Base-by-base conservation (phyloP, 169 alveolate genomes). In the Besnoitia besnoiti region DNA sequence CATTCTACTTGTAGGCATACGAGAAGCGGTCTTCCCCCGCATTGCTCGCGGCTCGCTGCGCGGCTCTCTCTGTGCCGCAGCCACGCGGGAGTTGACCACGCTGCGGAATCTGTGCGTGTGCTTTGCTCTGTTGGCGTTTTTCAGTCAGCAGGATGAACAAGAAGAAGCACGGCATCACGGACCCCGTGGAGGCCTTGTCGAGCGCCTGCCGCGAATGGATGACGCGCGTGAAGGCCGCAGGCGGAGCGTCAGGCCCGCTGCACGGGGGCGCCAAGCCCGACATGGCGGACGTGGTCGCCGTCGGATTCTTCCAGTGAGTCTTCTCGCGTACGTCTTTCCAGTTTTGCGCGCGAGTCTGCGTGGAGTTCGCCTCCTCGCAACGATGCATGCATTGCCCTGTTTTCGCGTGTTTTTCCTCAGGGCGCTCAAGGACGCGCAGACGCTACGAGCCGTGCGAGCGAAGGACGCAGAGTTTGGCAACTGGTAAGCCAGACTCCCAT, bases 111-210 rank as follows among this genome's bases (percentile, higher is more conserved):
- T n/a, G n/a, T n/a, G n/a, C n/a, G n/a, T n/a, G n/a, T n/a, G n/a
- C n/a, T n/a, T n/a, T n/a, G n/a, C n/a, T n/a, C n/a, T n/a, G n/a
- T 49, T 49, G 7, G 16, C 16, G 59, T 19, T 61, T 67, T n/a
- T 2, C 80, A 67, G 80, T 67, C 10, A 5, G 39, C 10, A 19
- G 44, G 24, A 67, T 33, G 80, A 14, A 30, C 44, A 30, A 67
- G 44, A 67, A 67, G 80, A 67, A 67, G 80, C 80, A 4, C 10
- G 80, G 80, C 42, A 67, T 67, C 80, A 67, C 39, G 24, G 80
- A 67, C 80, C 80, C 80, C 0, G 47, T n/a, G 14, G 44, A 67
- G 44, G 80, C 80, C 21, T n/a, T 67, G 40, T 21, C 19, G 10
- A 35, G 21, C 39, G 80, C 46, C 19, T 30, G 39, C 42, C 10